phyloP scores from a whole-genome alignment of 148 eudicot species.

The Oxyria digyna region DNA sequence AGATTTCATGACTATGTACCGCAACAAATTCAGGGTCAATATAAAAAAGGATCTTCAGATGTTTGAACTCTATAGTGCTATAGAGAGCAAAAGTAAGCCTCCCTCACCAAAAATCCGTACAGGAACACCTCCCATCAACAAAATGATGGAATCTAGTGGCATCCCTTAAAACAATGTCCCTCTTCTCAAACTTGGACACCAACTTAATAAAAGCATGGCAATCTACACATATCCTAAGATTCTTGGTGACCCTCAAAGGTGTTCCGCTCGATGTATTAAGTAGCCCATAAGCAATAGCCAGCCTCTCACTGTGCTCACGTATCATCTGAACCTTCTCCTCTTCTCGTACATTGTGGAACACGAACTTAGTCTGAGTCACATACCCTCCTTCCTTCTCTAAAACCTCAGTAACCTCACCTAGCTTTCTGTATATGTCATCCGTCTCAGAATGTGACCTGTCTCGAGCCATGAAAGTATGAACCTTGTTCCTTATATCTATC shows the following conservation, averaged over 20 bases:
- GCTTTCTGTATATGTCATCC: slow-evolving; percentile 37
- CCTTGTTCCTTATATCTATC: slow-evolving; percentile 58
- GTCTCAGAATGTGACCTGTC: slow-evolving; percentile 62
- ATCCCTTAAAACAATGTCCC: slow-evolving; percentile 69
- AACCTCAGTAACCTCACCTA: slow-evolving; percentile 29
- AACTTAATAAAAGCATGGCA: slow-evolving; percentile 68
- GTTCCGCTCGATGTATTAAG: slow-evolving; percentile 32
- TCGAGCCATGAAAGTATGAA: slow-evolving; percentile 61
- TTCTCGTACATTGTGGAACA: slow-evolving; percentile 66
- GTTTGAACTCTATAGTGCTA: too few species aligned
- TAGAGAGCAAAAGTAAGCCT: not conserved
- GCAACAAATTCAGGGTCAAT: too few species aligned
- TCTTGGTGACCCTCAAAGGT: slow-evolving; percentile 67
- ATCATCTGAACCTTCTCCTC: slow-evolving; percentile 55
- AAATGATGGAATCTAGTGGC: slow-evolving; percentile 88
- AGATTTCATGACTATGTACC: too few species aligned
- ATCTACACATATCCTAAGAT: slow-evolving; percentile 81
- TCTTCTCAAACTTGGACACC: slow-evolving; percentile 36
- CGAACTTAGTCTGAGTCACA: slow-evolving; percentile 46
- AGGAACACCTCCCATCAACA: slow-evolving; percentile 55
- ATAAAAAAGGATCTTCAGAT: too few species aligned
- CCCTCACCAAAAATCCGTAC: slow-evolving; percentile 81
- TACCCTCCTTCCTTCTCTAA: slow-evolving; percentile 60
- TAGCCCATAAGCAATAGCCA: slow-evolving; percentile 76
- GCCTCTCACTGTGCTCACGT: slow-evolving; percentile 68